Conservation (phyloP, 2,329 filamentous ascomycete species). For the Amphichorda felina region DNA sequence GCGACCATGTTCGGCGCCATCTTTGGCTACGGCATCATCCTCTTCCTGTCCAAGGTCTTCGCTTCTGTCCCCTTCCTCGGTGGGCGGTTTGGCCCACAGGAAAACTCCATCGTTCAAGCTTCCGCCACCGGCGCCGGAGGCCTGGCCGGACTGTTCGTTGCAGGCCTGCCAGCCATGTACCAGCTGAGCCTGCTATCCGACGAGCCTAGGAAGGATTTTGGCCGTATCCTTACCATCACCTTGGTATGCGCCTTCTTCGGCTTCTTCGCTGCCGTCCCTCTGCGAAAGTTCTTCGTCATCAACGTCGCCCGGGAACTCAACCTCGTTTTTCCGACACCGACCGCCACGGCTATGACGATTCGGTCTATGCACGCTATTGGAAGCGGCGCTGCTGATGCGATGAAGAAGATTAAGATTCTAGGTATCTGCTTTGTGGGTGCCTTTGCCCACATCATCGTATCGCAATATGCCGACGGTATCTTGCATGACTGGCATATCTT, state of each 20-base stretch:
- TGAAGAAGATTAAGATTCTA: slow-evolving; percentile 44
- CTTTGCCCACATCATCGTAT: slow-evolving; percentile 39
- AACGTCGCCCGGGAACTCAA: slow-evolving; percentile 48
- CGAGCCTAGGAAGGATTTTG: slow-evolving; percentile 41
- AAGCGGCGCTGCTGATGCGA: slow-evolving; percentile 36
- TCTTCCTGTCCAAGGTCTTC: slow-evolving; percentile 35
- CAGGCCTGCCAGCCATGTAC: slow-evolving; percentile 49
- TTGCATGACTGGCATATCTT: slow-evolving; percentile 47
- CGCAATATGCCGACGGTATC: slow-evolving; percentile 48
- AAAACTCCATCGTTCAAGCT: slow-evolving; percentile 51
- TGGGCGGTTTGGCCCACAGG: slow-evolving; percentile 44
- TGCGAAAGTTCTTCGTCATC: slow-evolving; percentile 58
- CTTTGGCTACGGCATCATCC: slow-evolving; percentile 46
- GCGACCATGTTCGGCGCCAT: slow-evolving; percentile 41
- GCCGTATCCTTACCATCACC: slow-evolving; percentile 46
- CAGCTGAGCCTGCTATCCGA: slow-evolving; percentile 36
- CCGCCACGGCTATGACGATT: slow-evolving; percentile 50
- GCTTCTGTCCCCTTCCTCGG: slow-evolving; percentile 39
- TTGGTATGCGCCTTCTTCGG: slow-evolving; percentile 53
- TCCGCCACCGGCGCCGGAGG: slow-evolving; percentile 47
- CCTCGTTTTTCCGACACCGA: slow-evolving; percentile 46
- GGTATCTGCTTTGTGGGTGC: slow-evolving; percentile 35
- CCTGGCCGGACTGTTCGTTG: slow-evolving; percentile 44
- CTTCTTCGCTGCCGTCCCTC: slow-evolving; percentile 48
- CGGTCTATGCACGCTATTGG: slow-evolving; percentile 48